Conservation (phyloP, 2,329 filamentous ascomycete species). For the Penicillium sp. region DNA sequence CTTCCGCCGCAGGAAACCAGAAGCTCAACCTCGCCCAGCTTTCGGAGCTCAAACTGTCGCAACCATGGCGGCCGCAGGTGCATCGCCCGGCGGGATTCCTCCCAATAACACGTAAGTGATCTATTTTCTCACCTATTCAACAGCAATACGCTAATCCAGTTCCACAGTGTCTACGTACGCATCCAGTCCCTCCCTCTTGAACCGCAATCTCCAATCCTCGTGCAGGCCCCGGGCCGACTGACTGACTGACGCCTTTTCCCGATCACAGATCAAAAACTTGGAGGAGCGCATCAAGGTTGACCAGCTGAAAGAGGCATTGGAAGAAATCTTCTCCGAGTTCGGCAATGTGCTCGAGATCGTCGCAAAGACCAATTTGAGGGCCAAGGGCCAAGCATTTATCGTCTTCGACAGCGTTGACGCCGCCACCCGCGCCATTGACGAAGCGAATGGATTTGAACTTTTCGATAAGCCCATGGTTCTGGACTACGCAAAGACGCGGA, state of each 20-base stretch:
- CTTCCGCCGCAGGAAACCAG: constrained; percentile 4
- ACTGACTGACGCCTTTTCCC: constrained; percentile 1
- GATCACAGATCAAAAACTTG: constrained; percentile 66
- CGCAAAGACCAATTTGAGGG: constrained; percentile 83
- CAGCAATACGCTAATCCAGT: constrained; percentile 15
- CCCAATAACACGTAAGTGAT: constrained; percentile 43
- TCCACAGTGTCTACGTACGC: constrained; percentile 42
- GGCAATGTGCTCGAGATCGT: constrained; percentile 81
- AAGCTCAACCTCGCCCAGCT: constrained; percentile 20
- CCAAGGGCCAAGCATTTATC: constrained; percentile 93
- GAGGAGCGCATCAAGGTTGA: constrained; percentile 88
- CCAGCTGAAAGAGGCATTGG: constrained; percentile 68
- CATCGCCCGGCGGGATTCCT: constrained; percentile 29
- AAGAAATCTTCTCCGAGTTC: constrained; percentile 81
- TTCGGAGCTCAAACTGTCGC: constrained; percentile 26
- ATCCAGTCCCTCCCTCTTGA: constrained; percentile 15
- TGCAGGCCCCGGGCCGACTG: constrained; percentile 14
- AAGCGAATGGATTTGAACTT: constrained; percentile 86
- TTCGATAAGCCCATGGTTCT: constrained; percentile 89
- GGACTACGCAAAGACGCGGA: constrained; percentile 75
- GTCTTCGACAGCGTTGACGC: constrained; percentile 80
- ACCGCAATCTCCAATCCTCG: constrained; percentile 10
- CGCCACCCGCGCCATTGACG: constrained; percentile 78
- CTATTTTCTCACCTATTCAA: neutral
- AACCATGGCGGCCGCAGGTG: constrained; percentile 39